Evolutionary conservation across 805 yeast genomes (phyloP), one percentile per base, ranked within the genome.

Genomic region (Candida berthetii): DNA sequence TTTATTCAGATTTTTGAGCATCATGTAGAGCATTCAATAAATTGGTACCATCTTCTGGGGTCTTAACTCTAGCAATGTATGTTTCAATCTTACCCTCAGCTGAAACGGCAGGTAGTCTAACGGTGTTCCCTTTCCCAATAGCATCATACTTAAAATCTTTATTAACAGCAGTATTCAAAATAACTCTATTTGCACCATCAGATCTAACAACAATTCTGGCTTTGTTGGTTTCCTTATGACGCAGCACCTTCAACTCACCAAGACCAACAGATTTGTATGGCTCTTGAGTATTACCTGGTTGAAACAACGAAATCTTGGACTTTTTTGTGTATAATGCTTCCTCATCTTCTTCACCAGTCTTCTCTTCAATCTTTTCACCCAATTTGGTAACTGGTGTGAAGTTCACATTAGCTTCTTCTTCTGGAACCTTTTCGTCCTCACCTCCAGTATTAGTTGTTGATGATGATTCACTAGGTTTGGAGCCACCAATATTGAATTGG

Each of bases 281-380:
- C 43, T 48, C 52, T 36, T 62, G 57, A 36, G 75, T 75, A 36
- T 76, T 71, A 18, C 68, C 71, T 2, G 76, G 59, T 37, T 76
- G 74, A 38, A 75, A 76, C 42, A 79, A 68, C 75, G 79, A 78
- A 36, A 88, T 66, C 55, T 88, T 88, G 4, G 91, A 74, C 53
- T 85, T 74, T 52, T 85, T 81, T 35, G 81, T 74, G 50, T 74
- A 85, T 20, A 76, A 53, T 1, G 71, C 57, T 2, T 70, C 77
- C 64, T 91, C 97, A 41, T 77, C 73, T 62, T 89, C 96, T 64
- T 91, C 97, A 16, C 96, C 97, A 8, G 91, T 85, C 50, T 73
- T 68, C 15, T 68, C 74, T 6, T 74, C 76, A 11, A 80, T 69
- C 41, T 80, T 70, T 37, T 77, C 73, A 17, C 67, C 63, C 44